Evolutionary conservation across 1,284 basidiomycete genomes (phyloP).

Genomic region (Austropuccinia psidii): DNA sequence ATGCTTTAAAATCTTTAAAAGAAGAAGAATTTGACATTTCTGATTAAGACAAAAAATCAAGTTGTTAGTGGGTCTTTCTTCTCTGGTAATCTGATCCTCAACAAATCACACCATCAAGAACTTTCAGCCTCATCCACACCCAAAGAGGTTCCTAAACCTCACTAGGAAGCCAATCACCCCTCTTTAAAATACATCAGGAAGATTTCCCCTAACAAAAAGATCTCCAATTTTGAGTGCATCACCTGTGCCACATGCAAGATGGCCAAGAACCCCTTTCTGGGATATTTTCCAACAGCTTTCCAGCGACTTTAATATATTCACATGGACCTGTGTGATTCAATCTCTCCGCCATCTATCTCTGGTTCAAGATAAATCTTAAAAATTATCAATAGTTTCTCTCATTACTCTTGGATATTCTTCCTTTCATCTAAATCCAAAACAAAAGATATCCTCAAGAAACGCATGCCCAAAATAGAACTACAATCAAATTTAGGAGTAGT

Average conservation of each 20-base stretch:
- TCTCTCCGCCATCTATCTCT: background rate
- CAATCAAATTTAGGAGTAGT: constrained; percentile 45
- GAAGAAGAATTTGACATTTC: background rate
- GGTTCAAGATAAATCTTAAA: background rate
- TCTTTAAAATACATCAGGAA: background rate
- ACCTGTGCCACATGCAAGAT: background rate
- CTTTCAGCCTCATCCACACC: background rate
- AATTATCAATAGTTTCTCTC: background rate
- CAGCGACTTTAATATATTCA: background rate
- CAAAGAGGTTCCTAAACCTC: background rate
- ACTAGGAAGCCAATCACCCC: background rate
- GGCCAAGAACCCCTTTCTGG: background rate
- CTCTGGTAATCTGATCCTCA: background rate
- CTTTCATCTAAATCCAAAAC: background rate
- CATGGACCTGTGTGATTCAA: background rate
- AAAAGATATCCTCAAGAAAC: background rate
- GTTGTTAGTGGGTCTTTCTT: background rate
- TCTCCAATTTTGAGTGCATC: background rate
- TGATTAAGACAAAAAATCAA: background rate
- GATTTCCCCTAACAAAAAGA: background rate
- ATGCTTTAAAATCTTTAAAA: background rate
- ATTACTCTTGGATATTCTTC: background rate
- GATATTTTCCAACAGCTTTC: background rate
- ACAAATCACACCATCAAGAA: background rate
- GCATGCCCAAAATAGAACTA: constrained; percentile 37